Conservation (phyloP, 2,329 filamentous ascomycete genomes). For the Blumeriella jaapii region DNA sequence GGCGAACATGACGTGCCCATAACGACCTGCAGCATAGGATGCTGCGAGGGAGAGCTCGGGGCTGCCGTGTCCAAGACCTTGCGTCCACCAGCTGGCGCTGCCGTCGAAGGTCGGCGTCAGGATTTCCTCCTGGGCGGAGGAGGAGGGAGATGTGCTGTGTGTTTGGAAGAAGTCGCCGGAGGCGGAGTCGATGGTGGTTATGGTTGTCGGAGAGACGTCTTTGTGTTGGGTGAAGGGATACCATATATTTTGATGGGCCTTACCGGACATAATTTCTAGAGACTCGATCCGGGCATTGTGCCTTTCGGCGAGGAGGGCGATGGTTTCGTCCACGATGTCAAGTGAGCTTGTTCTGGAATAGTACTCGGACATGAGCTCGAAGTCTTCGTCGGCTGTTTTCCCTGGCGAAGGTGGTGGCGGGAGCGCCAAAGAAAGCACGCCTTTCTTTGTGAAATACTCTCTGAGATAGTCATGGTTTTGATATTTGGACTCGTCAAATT, state of each 20-base stretch:
- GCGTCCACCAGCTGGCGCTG: conserved; percentile 86
- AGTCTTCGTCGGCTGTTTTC: conserved; percentile 34
- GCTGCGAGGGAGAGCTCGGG: conserved; percentile 60
- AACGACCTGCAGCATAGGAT: conserved; percentile 70
- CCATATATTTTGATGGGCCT: conserved; percentile 60
- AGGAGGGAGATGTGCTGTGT: conserved; percentile 3
- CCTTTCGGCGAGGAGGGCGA: conserved; percentile 39
- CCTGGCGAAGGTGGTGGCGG: conserved; percentile 44
- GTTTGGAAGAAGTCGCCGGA: conserved; percentile 70
- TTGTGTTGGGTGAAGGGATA: conserved; percentile 81
- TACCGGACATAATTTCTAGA: conserved; percentile 48
- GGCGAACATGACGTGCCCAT: conserved; percentile 84
- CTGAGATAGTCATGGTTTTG: conserved; percentile 56
- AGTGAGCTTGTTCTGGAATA: conserved; percentile 40
- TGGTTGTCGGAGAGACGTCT: conserved; percentile 46
- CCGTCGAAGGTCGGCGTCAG: conserved; percentile 65
- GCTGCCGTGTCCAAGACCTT: conserved; percentile 73
- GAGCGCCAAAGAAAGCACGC: conserved; percentile 44
- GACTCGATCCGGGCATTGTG: conserved; percentile 45
- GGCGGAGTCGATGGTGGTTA: conserved; percentile 70
- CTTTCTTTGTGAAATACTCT: conserved; percentile 52
- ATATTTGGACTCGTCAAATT: conserved; percentile 57
- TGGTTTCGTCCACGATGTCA: conserved; percentile 32
- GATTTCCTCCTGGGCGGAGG: conserved; percentile 25
- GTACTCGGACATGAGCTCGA: conserved; percentile 48